These are phyloP conservation scores for Aspergillus avenaceus DNA, from an alignment of 495 filamentous ascomycete species.

Conservation along the genomic window DNA sequence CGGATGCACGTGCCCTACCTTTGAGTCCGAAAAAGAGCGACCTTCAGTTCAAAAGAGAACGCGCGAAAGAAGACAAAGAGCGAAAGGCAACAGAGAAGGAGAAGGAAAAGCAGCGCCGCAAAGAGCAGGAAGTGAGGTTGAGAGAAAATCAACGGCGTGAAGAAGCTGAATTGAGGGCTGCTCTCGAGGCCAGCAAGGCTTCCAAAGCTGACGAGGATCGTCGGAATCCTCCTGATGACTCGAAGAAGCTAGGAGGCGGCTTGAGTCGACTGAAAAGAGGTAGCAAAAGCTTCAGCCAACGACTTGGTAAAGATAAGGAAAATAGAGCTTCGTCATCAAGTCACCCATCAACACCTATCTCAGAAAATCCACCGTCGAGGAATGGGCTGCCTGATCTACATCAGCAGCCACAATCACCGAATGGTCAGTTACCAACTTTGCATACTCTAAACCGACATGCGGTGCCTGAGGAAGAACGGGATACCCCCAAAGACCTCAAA, in stretches of 20 bases:
- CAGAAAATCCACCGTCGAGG: conserved; percentile 11
- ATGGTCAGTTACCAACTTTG: conserved; percentile 12
- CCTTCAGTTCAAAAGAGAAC: conserved; percentile 42
- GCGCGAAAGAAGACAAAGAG: conserved; percentile 58
- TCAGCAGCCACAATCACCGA: conserved; percentile 7
- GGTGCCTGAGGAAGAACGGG: conserved; percentile 22
- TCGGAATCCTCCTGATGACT: conserved; percentile 28
- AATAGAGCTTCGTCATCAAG: conserved; percentile 30
- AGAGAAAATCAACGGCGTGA: conserved; percentile 50
- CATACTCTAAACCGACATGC: conserved; percentile 17
- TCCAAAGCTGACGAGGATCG: conserved; percentile 49
- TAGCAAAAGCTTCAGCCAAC: conserved; percentile 59
- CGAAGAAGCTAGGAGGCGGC: conserved; percentile 34
- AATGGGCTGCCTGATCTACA: conserved; percentile 5
- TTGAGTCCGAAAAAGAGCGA: conserved; percentile 45
- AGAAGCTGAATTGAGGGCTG: conserved; percentile 55
- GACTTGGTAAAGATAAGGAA: conserved; percentile 35
- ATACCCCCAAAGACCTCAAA: conserved; percentile 17
- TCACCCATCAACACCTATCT: conserved; percentile 15
- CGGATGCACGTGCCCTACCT: conserved; percentile 23
- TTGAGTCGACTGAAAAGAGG: conserved; percentile 50
- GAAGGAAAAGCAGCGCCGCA: conserved; percentile 60
- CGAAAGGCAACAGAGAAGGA: conserved; percentile 65
- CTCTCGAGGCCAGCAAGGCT: conserved; percentile 53
- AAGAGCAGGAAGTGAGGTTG: conserved; percentile 52